Evolutionary conservation across 1,284 basidiomycete species (phyloP), one percentile per base, ranked within the genome.

Genomic region (Rhodotorula sp.): DNA sequence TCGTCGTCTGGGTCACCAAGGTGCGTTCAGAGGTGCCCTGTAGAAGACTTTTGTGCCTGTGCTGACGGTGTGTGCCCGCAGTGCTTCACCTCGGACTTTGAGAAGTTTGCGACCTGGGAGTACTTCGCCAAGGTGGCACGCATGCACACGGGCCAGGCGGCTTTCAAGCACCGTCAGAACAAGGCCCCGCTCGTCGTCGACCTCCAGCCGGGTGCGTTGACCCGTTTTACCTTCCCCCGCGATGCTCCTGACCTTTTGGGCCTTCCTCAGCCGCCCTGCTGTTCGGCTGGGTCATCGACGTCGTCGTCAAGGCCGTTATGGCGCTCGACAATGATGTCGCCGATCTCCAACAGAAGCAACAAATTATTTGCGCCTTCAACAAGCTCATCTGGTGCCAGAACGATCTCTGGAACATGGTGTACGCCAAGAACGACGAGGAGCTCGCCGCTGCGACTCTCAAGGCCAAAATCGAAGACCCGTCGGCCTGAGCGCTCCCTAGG

Each of bases 141-240:
- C n/a, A 69, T 68, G 69, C 74, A 75, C 59, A 73, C 68, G 4
- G 74, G 74, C 2, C 52, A 62, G 44, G 46, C 66, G 6, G 72
- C 55, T 13, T 76, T 76, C 57, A 72, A 71, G 62, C 72, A 76
- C 56, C 62, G 72, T 17, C 68, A 61, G 19, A 69, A 72, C 51
- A 72, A 71, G 53, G 64, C 66, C 22, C 67, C 65, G 15, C 59
- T 72, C 32, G 46, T 65, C 46, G 73, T 76, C 53, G 72, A 76
- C 51, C 56, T 67, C n/a, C 59, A 60, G 55, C 55, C 55, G 4
- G 47, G 63, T 64, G 17, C 58, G 64, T 44, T 44, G n/a, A 32
- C 22, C 54, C 13, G 32, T 55, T 5, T 24, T n/a, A 34, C 17
- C 22, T 55, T 20, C 32, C 44, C 46, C 13, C 29, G 5, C 36